phyloP scores from a whole-genome alignment of 2,329 filamentous ascomycete genomes.

The Colletotrichum ledebouriae region DNA sequence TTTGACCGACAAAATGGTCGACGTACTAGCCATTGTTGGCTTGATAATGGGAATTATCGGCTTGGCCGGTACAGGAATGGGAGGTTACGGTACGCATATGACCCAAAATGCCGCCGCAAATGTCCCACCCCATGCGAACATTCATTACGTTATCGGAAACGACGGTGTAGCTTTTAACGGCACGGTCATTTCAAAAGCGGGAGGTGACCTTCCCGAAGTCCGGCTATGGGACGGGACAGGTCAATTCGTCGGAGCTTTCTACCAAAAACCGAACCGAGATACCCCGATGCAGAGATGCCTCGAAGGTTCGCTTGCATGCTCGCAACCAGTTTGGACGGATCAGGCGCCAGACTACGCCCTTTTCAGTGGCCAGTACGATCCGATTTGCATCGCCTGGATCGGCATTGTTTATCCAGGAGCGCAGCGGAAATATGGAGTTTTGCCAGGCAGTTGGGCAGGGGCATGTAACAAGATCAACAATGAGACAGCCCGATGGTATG shows the following conservation, averaged over 20 bases:
- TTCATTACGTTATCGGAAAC: no score
- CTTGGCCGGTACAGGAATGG: no score
- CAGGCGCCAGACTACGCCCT: neutral
- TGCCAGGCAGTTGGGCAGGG: neutral
- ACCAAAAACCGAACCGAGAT: neutral
- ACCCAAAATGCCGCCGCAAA: no score
- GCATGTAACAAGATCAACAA: neutral
- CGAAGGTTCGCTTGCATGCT: neutral
- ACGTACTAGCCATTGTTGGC: no score
- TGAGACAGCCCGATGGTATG: neutral
- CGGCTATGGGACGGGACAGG: neutral
- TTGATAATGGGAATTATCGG: no score
- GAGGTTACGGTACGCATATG: no score
- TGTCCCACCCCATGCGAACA: no score
- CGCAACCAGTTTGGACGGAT: no score
- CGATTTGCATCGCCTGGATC: neutral
- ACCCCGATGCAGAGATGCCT: neutral
- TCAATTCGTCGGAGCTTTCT: neutral
- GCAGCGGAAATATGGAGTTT: neutral
- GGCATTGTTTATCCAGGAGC: neutral
- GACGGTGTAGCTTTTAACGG: no score
- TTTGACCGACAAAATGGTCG: no score
- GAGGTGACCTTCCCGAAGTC: neutral
- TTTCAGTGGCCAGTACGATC: neutral
- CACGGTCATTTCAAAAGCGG: neutral